Base-by-base conservation (phyloP, 179 eudicot species). In the Carnegiea gigantea region DNA sequence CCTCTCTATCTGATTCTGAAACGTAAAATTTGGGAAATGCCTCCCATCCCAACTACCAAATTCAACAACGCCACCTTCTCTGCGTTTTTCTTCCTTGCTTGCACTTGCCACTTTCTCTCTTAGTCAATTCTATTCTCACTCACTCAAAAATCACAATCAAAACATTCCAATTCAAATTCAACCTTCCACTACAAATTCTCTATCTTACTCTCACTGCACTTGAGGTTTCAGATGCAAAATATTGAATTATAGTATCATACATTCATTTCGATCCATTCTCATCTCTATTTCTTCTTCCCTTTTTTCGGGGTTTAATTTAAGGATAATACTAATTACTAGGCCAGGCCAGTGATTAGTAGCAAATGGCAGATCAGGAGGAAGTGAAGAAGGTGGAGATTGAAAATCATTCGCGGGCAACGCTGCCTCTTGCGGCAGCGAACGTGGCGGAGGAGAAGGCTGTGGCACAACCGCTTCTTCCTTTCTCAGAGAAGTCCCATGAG, bases 401-500 rank as follows among this genome's bases (percentile, higher is more conserved):
- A 71, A 46, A 82, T 20, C 76, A 28, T n/a, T 10, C 77, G 21
- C 80, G 79, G 5, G 76, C 23, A 20, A 73, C 84, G 2, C 84
- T 79, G 49, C 82, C 82, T 3, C 81, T 77, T 23, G 81, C 81
- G 0, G 74, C 89, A 0, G 89, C 89, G 46, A 86, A 84, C 26
- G 84, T 77, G 20, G 82, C 82, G 14, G 91, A 85, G 70, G 92
- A 90, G 89, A 90, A 90, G 82, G 30, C 86, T 21, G 77, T 83
- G 28, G 81, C 67, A 5, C 71, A 65, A 26, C 71, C 18, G 21
- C 71, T 26, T 65, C 71, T 88, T 11, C 76, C 49, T 38, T 9
- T 57, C 30, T 85, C 83, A 12, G 93, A 88, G 26, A 49, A 77
- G 71, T 4, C 77, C 44, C 74, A 1, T 36, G 76, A 40, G 44